Percentiles rank a stretch among this genome's conserved stretches.
Conservation (phyloP, 805 yeast species). For the Brettanomyces custersianus region DNA sequence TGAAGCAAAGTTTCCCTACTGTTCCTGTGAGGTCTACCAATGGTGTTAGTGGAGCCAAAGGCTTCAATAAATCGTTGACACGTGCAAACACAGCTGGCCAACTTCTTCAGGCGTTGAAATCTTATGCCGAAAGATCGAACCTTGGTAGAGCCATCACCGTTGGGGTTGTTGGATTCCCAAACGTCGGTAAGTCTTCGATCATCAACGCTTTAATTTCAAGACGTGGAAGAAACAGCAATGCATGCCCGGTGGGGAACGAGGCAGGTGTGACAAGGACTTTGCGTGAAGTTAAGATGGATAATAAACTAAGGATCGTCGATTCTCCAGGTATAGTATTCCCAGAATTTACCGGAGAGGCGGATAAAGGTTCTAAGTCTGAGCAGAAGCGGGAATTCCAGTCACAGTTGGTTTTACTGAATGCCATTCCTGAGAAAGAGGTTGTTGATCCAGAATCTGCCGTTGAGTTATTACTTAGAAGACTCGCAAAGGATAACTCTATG, state of each 20-base stretch:
- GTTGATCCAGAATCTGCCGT: slow-evolving; percentile 81
- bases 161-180: slow-evolving; percentile 96
- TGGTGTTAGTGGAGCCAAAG: slow-evolving; percentile 58
- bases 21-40: slow-evolving; percentile 79
- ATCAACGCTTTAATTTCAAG: slow-evolving; percentile 82
- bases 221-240: slow-evolving; percentile 62
- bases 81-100: slow-evolving; percentile 64
- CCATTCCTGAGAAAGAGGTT: slow-evolving; percentile 80
- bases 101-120: slow-evolving; percentile 71
- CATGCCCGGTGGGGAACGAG: slow-evolving; percentile 95
- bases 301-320: slow-evolving; percentile 79
- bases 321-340: slow-evolving; percentile 99
- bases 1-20: slow-evolving; percentile 82
- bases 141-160: slow-evolving; percentile 84
- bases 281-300: slow-evolving; percentile 88
- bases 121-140: slow-evolving; percentile 76
- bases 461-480: slow-evolving; percentile 62
- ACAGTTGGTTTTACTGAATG: slow-evolving; percentile 80
- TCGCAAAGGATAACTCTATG: slow-evolving; percentile 67
- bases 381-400: slow-evolving; percentile 66
- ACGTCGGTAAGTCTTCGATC: slow-evolving; percentile 92
- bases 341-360: slow-evolving; percentile 8
- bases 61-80: slow-evolving; percentile 68
- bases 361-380: slow-evolving; percentile 31
- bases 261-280: slow-evolving; percentile 94